A percentile compares a stretch with the other conserved stretches of the same genome.
Evolutionary conservation across 306 rosid species (phyloP).

Genomic region (Spatholobus suberectus): DNA sequence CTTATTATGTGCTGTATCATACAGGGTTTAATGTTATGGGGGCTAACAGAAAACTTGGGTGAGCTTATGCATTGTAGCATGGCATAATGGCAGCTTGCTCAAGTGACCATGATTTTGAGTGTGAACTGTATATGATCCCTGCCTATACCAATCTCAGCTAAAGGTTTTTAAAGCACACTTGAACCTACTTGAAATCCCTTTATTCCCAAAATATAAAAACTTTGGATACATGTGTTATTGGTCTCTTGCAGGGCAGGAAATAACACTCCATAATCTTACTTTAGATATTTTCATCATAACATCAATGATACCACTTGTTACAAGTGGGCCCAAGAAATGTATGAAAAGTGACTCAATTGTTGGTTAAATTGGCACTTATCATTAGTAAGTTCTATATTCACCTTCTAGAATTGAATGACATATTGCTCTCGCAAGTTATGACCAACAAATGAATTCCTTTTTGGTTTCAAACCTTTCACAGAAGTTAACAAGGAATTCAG

Average conservation of each 20-base stretch:
- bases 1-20: not conserved
- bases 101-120: not conserved
- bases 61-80: conserved; percentile 2
- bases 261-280: not conserved
- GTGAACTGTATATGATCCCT: not conserved
- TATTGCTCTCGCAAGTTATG: not conserved
- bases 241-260: not conserved
- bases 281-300: not conserved
- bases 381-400: not conserved
- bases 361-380: not conserved
- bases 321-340: not conserved
- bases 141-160: not conserved
- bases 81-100: not conserved
- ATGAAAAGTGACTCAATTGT: not conserved
- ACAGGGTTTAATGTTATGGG: not conserved
- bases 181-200: not conserved
- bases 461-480: not conserved
- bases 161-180: conserved; percentile 4
- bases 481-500: not conserved
- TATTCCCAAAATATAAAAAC: not conserved
- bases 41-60: not conserved
- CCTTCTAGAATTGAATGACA: not conserved
- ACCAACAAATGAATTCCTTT: not conserved
- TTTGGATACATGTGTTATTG: not conserved
- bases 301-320: not conserved